Base-by-base conservation (phyloP, 2,329 filamentous ascomycete genomes). In the Celoporthe dispersa region DNA sequence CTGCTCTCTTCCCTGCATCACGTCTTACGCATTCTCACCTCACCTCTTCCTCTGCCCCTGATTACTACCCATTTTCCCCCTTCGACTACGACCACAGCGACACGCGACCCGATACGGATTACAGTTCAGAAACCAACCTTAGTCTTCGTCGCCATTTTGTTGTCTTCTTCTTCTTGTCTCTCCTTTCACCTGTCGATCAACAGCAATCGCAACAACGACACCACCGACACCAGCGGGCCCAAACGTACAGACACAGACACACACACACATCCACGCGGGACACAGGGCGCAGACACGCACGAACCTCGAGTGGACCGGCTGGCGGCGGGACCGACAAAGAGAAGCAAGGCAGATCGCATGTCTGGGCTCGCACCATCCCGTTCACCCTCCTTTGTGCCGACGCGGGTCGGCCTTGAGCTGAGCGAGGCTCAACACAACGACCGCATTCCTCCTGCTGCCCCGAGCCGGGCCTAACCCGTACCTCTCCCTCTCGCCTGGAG, bases 261-360 rank as follows among this genome's bases (percentile, higher is more conserved):
- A 41, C 2, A 33, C 57, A 59, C 44, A 51, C 37, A 61, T 55
- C 53, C 65, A 66, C 67, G 67, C 28, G 68, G 19, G 5, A 64
- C 22, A 51, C 62, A 25, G 12, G 25, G 25, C 51, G n/a, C 53
- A 51, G 60, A 39, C 59, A 39, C 31, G 48, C 44, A 48, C 44
- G 22, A 48, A n/a, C 37, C 22, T 61, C 60, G 41, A 59, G 69
- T 71, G 70, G 68, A 72, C 70, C 70, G 70, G 70, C 70, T 72
- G 70, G 68, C 68, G 65, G 68, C 70, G 70, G 70, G 70, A 72
- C 70, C 70, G 57, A 70, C 62, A 62, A 48, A 48, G n/a, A 6
- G 59, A 44, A 68, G 48, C 68, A 64, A 64, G 70, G 57, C 65
- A 68, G 48, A 68, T 66, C 68, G 62, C 62, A 72, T 72, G 70